Base-by-base conservation (phyloP, 2,329 filamentous ascomycete genomes). In the Xenoacremonium recifei region DNA sequence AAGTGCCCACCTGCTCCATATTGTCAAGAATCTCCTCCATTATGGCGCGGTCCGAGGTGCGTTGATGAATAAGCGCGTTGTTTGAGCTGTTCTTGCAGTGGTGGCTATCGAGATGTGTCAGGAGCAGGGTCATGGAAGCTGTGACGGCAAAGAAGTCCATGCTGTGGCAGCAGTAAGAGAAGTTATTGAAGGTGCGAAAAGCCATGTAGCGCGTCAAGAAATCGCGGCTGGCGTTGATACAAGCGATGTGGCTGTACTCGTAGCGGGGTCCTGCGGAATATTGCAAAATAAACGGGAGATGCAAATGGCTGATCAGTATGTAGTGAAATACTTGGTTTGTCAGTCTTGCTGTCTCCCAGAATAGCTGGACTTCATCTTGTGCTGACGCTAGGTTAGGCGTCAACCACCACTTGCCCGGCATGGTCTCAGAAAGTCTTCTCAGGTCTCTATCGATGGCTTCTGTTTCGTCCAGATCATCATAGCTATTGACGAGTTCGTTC, bases 241-340 rank as follows among this genome's bases (percentile, higher is more conserved):
- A 37, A 4, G 40, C 16, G 16, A 40, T 30, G 6, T 17, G 35
- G 3, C 35, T 37, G 37, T 43, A 47, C n/a, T 39, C 38, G 20
- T 41, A 20, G 10, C 4, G 18, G 15, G 16, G n/a, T 19, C 32
- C 32, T 18, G 32, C 18, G n/a, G 17, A 19, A 7, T 35, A 44
- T 16, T 49, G 52, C 7, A 71, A 45, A 40, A 69, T 57, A 41
- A 64, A 69, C 1, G 69, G 69, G 1, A 71, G 51, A 43, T 72
- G 68, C 0, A 71, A 60, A 39, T 65, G 64, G 34, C 60, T 58
- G 3, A 72, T 48, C 6, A 72, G 51, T 39, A 61, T 57, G 42
- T 66, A 66, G 45, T 71, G 62, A n/a, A 60, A 50, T 9, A 68
- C 47, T 36, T 71, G 68, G n/a, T 56, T 48, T 31, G 56, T 42